Evolutionary conservation across 352 stramenopile genomes (phyloP).

Genomic region (Globisporangium heterothallicum): DNA sequence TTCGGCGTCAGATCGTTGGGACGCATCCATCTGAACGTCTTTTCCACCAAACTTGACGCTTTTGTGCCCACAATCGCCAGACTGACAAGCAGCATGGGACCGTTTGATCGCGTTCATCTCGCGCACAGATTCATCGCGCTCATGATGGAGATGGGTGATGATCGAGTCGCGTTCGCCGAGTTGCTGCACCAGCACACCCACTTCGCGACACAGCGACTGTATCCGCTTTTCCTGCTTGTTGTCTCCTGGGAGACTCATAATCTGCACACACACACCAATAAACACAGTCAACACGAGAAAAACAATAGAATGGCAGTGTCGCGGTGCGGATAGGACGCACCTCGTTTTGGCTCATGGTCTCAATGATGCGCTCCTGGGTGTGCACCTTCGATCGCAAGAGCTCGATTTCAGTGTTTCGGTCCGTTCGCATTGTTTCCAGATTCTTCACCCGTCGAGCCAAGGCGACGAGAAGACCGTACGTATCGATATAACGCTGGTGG

Average conservation of each 20-base stretch:
- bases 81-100: conserved; percentile 14
- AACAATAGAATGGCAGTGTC: no score
- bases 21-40: conserved; percentile 1
- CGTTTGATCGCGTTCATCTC: conserved; percentile 42
- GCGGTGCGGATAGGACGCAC: no score
- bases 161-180: conserved; percentile 45
- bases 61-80: conserved; percentile 1
- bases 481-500: conserved; percentile 61
- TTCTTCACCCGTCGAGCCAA: conserved; percentile 38
- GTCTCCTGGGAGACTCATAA: conserved; percentile 22
- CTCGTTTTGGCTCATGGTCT: conserved; percentile 38
- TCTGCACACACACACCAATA: conserved; percentile 4
- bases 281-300: no score
- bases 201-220: conserved; percentile 52
- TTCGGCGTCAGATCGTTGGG: not conserved
- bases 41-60: no score
- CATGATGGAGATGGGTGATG: conserved; percentile 51
- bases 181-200: conserved; percentile 48
- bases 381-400: conserved; percentile 40
- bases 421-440: conserved; percentile 32
- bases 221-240: conserved; percentile 45
- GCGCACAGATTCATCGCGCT: conserved; percentile 36
- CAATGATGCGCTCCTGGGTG: conserved; percentile 52
- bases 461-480: conserved; percentile 50
- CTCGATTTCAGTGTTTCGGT: conserved; percentile 39